phyloP scores from a whole-genome alignment of 345 rosid species.

The Citrus medica region DNA sequence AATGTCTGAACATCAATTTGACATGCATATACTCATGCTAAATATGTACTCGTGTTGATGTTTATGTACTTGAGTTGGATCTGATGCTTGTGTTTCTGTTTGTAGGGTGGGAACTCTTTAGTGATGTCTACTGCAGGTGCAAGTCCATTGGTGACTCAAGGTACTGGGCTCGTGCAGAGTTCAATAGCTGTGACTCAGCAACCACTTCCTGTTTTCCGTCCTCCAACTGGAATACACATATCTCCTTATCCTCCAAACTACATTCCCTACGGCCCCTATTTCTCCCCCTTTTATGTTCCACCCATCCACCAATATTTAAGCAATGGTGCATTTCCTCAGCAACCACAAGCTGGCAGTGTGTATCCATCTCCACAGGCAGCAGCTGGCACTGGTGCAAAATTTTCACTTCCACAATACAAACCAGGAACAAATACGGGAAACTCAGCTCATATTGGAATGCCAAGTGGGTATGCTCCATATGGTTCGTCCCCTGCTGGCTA shows the following conservation, averaged over 20 bases:
- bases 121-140: slow-evolving; percentile 66
- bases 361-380: slow-evolving; percentile 71
- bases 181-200: slow-evolving; percentile 78
- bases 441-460: slow-evolving; percentile 67
- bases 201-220: slow-evolving; percentile 75
- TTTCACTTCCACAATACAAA: slow-evolving; percentile 75
- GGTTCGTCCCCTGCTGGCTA: slow-evolving; percentile 76
- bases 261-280: slow-evolving; percentile 74
- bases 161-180: slow-evolving; percentile 78
- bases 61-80: slow-evolving; percentile 1
- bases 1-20: not conserved
- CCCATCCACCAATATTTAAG: slow-evolving; percentile 74
- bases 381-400: slow-evolving; percentile 68
- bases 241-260: slow-evolving; percentile 85
- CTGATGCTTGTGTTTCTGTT: slow-evolving; percentile 27
- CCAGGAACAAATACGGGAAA: slow-evolving; percentile 70
- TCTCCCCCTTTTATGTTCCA: slow-evolving; percentile 72
- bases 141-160: slow-evolving; percentile 73
- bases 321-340: slow-evolving; percentile 83
- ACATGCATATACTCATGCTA: not conserved
- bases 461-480: slow-evolving; percentile 75
- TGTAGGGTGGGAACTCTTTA: slow-evolving; percentile 72
- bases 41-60: not conserved
- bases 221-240: slow-evolving; percentile 82
- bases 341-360: slow-evolving; percentile 68